These are phyloP conservation scores for Chamaecyparis obtusa DNA, from an alignment of 75 land plant genomes.

Conservation along the genomic window DNA sequence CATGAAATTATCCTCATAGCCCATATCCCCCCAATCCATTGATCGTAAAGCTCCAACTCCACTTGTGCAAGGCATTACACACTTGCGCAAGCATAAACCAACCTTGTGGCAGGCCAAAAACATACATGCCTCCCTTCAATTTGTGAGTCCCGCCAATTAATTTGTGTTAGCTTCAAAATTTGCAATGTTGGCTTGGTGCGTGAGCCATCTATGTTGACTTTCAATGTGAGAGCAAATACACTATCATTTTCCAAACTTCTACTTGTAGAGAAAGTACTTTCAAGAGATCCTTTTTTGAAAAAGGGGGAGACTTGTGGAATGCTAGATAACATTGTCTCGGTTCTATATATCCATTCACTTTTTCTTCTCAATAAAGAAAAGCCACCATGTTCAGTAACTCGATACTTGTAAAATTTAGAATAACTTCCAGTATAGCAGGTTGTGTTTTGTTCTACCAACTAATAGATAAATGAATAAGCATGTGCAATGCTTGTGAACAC, in stretches of 20 bases:
- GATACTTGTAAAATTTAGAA: background rate
- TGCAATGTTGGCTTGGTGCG: no score
- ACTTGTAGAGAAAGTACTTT: background rate
- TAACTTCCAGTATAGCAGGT: background rate
- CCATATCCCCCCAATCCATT: no score
- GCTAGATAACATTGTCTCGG: conserved; percentile 1
- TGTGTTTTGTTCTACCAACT: background rate
- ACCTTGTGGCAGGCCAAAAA: no score
- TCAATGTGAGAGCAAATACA: conserved; percentile 30
- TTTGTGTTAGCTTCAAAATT: no score
- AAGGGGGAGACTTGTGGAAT: conserved; percentile 2
- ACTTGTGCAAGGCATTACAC: no score
- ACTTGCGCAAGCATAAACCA: no score
- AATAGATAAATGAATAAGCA: no score
- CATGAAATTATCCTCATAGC: no score
- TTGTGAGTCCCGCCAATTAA: no score
- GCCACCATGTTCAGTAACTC: background rate
- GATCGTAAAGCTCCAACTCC: no score
- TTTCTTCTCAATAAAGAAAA: background rate
- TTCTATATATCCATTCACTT: background rate
- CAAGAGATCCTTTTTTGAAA: background rate
- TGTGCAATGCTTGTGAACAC: background rate
- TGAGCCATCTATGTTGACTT: conserved; percentile 53
- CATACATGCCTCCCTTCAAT: no score
- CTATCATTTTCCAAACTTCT: conserved; percentile 9